Base-by-base conservation (phyloP, 768 basidiomycete species). In the Amanita pallidorosea region DNA sequence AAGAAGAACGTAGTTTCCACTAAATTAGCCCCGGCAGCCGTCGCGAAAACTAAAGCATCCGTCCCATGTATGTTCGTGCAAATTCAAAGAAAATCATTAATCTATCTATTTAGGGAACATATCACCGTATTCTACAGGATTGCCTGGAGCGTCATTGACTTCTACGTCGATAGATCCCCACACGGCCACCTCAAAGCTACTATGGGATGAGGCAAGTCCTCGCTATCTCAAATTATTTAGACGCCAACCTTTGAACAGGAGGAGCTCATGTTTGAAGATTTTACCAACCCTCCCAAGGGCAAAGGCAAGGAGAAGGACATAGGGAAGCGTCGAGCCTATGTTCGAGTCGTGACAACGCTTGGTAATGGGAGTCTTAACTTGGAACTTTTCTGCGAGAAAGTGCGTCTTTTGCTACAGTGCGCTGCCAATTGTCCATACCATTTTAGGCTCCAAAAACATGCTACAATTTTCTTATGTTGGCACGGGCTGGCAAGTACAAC, bases 391-490 rank as follows among this genome's bases (percentile, higher is more conserved):
- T 93, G 90, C 60, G 92, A 94, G 66, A 91, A 91, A 71, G 90
- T 85, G 20, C 22, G 62, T 50, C 34, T n/a, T 5, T 33, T 40
- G 20, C 33, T 29, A 4, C 20, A 27, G 15, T 47, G 13, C 4
- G 35, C 15, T 15, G 1, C 23, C 40, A 29, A 47, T 45, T 33
- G 44, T 51, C 25, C 35, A 45, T 18, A 7, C 25, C 35, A 33
- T 34, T 18, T n/a, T 36, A 93, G 89, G 96, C 95, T 8, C 96
- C 96, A 0, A 94, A 96, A 68, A 97, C 96, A 1, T 97, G 94
- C 58, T 99, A 99, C 65, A 99, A 99, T 64, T 99, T 97, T 66
- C 68, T 99, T 25, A 89, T 89, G 84, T 78, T 99, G 7, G 94
- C 96, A 0, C 79, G 82, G 54, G 74, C 82, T 20, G 91, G 93